phyloP scores from a whole-genome alignment of 2,329 filamentous ascomycete genomes.

The Alternaria sp. region DNA sequence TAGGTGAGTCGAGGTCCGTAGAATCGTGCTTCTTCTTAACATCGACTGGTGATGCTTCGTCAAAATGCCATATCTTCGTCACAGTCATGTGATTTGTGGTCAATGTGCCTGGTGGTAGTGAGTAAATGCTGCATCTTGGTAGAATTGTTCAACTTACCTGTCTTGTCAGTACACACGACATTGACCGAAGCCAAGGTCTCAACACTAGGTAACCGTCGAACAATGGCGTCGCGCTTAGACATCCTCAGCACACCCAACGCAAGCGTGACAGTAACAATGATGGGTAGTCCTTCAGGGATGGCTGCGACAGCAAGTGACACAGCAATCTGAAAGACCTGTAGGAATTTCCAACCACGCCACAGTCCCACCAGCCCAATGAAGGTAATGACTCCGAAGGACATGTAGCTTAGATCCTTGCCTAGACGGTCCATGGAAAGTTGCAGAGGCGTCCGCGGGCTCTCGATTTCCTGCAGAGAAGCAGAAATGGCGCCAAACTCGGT shows the following conservation, averaged over 20 bases:
- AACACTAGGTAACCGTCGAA: slow-evolving; percentile 93
- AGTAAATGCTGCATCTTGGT: background rate
- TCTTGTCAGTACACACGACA: slow-evolving; percentile 99
- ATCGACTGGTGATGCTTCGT: slow-evolving; percentile 66
- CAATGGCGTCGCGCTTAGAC: slow-evolving; percentile 94
- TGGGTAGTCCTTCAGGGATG: slow-evolving; percentile 94
- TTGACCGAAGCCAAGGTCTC: slow-evolving; percentile 99
- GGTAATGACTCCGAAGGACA: slow-evolving; percentile 93
- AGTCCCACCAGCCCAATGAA: slow-evolving; percentile 92
- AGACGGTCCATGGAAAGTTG: slow-evolving; percentile 98
- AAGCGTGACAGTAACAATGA: slow-evolving; percentile 97
- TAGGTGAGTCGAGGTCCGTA: slow-evolving; percentile 73
- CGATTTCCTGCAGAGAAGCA: slow-evolving; percentile 90
- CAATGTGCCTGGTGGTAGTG: slow-evolving; percentile 71
- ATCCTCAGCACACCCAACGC: slow-evolving; percentile 95
- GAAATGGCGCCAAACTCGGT: slow-evolving; percentile 98
- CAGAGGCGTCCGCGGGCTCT: slow-evolving; percentile 91
- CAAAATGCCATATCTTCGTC: slow-evolving; percentile 96
- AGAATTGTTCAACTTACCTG: slow-evolving; percentile 61
- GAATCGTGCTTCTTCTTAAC: slow-evolving; percentile 64
- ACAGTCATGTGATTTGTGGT: slow-evolving; percentile 99
- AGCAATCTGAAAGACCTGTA: slow-evolving; percentile 97
- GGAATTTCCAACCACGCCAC: slow-evolving; percentile 84
- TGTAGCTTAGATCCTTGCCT: slow-evolving; percentile 93
- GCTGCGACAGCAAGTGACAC: slow-evolving; percentile 96